These are phyloP conservation scores for Blastomyces gilchristii DNA, from an alignment of 2,329 filamentous ascomycete genomes.

Conservation along the genomic window DNA sequence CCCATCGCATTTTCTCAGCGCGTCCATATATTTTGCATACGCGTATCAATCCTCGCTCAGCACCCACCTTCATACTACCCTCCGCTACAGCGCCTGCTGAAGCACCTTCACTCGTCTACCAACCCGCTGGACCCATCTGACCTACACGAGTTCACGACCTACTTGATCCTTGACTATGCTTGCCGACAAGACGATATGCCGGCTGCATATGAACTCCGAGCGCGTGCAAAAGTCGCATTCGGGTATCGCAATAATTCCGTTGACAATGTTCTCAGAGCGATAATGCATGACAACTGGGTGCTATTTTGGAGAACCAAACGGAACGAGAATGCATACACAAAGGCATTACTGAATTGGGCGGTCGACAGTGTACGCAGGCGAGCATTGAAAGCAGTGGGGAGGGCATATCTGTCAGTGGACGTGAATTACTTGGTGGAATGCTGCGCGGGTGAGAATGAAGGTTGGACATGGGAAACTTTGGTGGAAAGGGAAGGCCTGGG, in stretches of 20 bases:
- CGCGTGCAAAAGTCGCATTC: slow-evolving; percentile 41
- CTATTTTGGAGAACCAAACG: slow-evolving; percentile 61
- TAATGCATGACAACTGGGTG: slow-evolving; percentile 76
- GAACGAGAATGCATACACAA: slow-evolving; percentile 69
- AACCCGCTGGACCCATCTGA: slow-evolving; percentile 62
- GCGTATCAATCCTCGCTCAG: slow-evolving; percentile 66
- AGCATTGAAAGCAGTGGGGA: slow-evolving; percentile 76
- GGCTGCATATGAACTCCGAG: slow-evolving; percentile 59
- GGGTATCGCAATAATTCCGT: slow-evolving; percentile 57
- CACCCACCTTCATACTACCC: slow-evolving; percentile 86
- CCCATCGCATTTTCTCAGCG: slow-evolving; percentile 74
- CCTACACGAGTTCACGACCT: slow-evolving; percentile 66
- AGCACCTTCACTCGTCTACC: slow-evolving; percentile 53
- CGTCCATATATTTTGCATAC: slow-evolving; percentile 84
- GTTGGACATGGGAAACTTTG: slow-evolving; percentile 60
- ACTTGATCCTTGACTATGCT: slow-evolving; percentile 77
- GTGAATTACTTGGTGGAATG: slow-evolving; percentile 58
- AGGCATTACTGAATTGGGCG: slow-evolving; percentile 70
- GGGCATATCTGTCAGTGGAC: slow-evolving; percentile 66
- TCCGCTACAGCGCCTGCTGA: slow-evolving; percentile 68
- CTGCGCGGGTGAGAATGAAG: slow-evolving; percentile 31
- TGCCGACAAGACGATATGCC: slow-evolving; percentile 69
- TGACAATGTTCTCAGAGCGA: slow-evolving; percentile 55
- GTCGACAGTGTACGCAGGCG: slow-evolving; percentile 63
- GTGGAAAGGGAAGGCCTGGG: slow-evolving; percentile 61